Conservation (phyloP, 2,329 filamentous ascomycete species). For the Colletotrichum lindemuthianum region DNA sequence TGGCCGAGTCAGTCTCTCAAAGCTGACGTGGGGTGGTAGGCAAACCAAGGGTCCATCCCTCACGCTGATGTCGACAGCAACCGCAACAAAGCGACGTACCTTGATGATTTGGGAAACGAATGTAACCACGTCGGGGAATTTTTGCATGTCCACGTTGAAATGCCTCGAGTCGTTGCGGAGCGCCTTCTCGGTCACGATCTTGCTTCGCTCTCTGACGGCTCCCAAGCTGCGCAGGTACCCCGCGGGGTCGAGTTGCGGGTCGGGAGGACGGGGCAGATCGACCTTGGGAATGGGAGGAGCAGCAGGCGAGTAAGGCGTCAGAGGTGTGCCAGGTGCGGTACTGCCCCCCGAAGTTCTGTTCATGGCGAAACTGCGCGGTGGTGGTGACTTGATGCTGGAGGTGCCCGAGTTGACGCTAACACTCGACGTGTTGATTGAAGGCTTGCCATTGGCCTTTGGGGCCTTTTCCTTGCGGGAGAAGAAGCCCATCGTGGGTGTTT, state of each 20-base stretch:
- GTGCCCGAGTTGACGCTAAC: constrained; percentile 62
- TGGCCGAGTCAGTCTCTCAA: constrained; percentile 17
- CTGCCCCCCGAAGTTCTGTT: constrained; percentile 64
- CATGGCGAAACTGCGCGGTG: constrained; percentile 46
- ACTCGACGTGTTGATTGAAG: constrained; percentile 55
- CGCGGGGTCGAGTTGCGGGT: constrained; percentile 87
- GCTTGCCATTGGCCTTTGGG: constrained; percentile 50
- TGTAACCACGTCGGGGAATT: constrained; percentile 83
- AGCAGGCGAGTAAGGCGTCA: constrained; percentile 61
- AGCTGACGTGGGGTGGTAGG: constrained; percentile 2
- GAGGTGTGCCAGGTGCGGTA: constrained; percentile 56
- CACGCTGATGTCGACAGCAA: too few species aligned
- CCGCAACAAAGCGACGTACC: constrained; percentile 59
- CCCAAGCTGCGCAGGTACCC: constrained; percentile 91
- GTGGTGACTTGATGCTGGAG: constrained; percentile 58
- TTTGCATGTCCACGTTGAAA: constrained; percentile 88
- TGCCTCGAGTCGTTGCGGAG: constrained; percentile 81
- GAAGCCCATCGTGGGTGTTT: constrained; percentile 59
- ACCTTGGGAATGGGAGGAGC: constrained; percentile 72
- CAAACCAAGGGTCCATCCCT: too few species aligned
- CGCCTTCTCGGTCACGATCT: constrained; percentile 79
- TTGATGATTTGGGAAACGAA: constrained; percentile 96
- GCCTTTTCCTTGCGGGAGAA: constrained; percentile 66
- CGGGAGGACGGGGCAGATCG: constrained; percentile 84
- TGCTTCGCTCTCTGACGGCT: constrained; percentile 83